phyloP scores from a whole-genome alignment of 2,329 filamentous ascomycete species.

The Colletotrichum sp. region DNA sequence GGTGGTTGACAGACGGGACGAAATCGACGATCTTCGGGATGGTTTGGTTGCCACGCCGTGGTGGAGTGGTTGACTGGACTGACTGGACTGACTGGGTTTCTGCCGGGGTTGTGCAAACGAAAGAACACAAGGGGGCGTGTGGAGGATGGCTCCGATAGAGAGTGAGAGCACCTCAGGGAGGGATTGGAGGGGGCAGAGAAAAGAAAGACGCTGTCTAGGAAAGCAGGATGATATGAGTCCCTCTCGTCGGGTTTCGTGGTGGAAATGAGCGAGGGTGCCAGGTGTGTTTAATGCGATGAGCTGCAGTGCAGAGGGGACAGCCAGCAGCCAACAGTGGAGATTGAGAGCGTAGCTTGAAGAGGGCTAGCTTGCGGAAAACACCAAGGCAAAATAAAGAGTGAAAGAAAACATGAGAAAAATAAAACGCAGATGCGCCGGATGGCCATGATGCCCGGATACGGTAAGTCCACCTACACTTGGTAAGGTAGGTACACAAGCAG shows the following conservation, averaged over 20 bases:
- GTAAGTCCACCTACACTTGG: neutral
- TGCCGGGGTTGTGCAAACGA: neutral
- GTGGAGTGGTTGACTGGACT: neutral
- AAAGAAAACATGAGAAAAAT: neutral
- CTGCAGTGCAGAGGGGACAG: neutral
- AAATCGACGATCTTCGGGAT: neutral
- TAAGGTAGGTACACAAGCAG: neutral
- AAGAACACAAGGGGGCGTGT: neutral
- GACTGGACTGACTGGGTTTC: neutral
- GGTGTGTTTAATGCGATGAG: slow-evolving; percentile 13
- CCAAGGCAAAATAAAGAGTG: neutral
- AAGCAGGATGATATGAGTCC: neutral
- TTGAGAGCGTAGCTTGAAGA: neutral
- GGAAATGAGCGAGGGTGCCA: slow-evolving; percentile 14
- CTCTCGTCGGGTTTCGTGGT: neutral
- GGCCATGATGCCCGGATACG: slow-evolving; percentile 12
- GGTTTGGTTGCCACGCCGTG: neutral
- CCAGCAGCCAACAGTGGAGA: neutral
- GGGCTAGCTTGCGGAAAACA: neutral
- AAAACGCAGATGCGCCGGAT: neutral
- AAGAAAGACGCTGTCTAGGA: slow-evolving; percentile 4
- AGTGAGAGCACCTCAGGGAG: neutral
- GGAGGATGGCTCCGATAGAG: neutral
- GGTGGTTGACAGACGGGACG: neutral
- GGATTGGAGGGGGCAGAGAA: neutral